Evolutionary conservation across 108 stramenopile genomes (phyloP).

Genomic region (Discostella pseudostelligera): DNA sequence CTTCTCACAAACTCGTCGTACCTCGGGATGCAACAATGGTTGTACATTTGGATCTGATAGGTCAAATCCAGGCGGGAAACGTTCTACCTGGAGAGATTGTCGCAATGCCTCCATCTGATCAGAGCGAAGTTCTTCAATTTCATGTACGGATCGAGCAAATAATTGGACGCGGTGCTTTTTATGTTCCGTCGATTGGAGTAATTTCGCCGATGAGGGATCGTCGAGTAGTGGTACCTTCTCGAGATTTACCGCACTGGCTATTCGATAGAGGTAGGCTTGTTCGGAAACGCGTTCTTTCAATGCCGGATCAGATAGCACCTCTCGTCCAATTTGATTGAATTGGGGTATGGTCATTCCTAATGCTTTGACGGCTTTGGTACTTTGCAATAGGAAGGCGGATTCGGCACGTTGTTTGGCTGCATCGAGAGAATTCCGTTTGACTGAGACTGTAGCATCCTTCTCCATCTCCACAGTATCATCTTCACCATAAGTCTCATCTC

Average conservation of each 20-base stretch:
- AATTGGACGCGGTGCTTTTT: slow-evolving; percentile 51
- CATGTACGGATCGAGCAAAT: slow-evolving; percentile 59
- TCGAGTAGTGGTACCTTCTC: slow-evolving; percentile 58
- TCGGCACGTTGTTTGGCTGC: slow-evolving; percentile 29
- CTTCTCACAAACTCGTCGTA: slow-evolving; percentile 52
- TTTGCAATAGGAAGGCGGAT: slow-evolving; percentile 46
- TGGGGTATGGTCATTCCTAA: slow-evolving; percentile 64
- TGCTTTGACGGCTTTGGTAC: slow-evolving; percentile 53
- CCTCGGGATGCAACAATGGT: slow-evolving; percentile 59
- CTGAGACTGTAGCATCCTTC: neutral
- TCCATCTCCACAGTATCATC: neutral
- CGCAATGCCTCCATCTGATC: slow-evolving; percentile 55
- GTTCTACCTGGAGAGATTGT: slow-evolving; percentile 46
- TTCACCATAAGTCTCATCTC: neutral
- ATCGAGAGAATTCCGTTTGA: slow-evolving; percentile 3
- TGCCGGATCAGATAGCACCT: slow-evolving; percentile 41
- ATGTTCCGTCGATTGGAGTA: slow-evolving; percentile 31
- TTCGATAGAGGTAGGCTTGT: slow-evolving; percentile 77
- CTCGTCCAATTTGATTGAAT: slow-evolving; percentile 67
- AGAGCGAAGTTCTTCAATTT: slow-evolving; percentile 66
- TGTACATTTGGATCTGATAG: slow-evolving; percentile 59
- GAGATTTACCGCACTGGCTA: slow-evolving; percentile 57
- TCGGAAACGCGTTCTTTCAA: slow-evolving; percentile 70
- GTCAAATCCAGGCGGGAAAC: slow-evolving; percentile 54
- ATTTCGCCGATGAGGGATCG: slow-evolving; percentile 43